These are phyloP conservation scores for Erysiphe pulchra DNA, from an alignment of 2,329 filamentous ascomycete species.

Conservation along the genomic window DNA sequence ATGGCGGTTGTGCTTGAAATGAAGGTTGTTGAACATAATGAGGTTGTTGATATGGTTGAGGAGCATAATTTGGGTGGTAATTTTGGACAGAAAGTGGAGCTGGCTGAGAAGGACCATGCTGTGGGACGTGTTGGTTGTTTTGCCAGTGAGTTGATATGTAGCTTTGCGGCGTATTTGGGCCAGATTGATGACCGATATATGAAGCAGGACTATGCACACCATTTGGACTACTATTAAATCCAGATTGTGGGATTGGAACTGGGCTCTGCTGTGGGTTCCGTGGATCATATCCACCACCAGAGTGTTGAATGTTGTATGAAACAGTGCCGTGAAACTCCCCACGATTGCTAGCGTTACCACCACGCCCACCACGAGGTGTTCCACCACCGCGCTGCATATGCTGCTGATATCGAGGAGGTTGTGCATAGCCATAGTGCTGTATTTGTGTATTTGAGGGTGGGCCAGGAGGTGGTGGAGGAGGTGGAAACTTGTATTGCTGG, in stretches of 20 bases:
- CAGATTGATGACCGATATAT: conserved; percentile 14
- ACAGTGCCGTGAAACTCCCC: conserved; percentile 9
- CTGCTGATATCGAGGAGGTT: conserved; percentile 6
- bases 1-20: conserved; percentile 9
- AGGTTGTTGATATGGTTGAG: conserved; percentile 24
- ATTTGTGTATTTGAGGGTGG: conserved; percentile 9
- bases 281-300: conserved; percentile 8
- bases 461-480: conserved; percentile 13
- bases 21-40: conserved; percentile 15
- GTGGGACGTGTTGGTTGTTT: conserved; percentile 7
- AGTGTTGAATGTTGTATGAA: conserved; percentile 7
- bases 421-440: conserved; percentile 11
- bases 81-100: conserved; percentile 24
- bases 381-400: conserved; percentile 12
- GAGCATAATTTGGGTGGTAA: conserved; percentile 33
- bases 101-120: conserved; percentile 10
- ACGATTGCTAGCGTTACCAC: conserved; percentile 10
- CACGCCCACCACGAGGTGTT: conserved; percentile 10
- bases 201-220: conserved; percentile 10
- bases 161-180: conserved; percentile 6
- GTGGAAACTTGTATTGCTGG: conserved; percentile 14
- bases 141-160: conserved; percentile 9
- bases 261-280: conserved; percentile 4
- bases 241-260: conserved; percentile 8
- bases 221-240: conserved; percentile 8